These are phyloP conservation scores for Aspergillus chevalieri DNA, from an alignment of 2,329 filamentous ascomycete genomes.

Conservation along the genomic window DNA sequence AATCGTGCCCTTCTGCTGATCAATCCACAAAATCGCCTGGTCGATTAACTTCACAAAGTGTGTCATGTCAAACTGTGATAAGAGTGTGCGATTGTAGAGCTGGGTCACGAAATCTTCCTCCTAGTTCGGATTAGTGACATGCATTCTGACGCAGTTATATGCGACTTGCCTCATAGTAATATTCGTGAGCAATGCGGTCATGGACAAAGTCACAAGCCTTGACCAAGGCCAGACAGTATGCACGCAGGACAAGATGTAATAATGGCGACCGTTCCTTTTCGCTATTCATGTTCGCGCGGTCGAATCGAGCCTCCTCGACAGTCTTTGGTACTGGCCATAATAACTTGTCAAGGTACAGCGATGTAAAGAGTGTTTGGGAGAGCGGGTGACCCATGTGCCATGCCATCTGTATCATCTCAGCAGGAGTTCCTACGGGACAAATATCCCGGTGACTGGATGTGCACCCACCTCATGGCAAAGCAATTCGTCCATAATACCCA, in stretches of 20 bases:
- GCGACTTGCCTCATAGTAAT: conserved; percentile 73
- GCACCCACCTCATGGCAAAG: conserved; percentile 71
- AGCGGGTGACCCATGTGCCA: conserved; percentile 97
- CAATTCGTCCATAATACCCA: conserved; percentile 92
- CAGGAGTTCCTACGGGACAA: background rate
- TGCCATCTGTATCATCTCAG: conserved; percentile 59
- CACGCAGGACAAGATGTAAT: conserved; percentile 61
- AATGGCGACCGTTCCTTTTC: conserved; percentile 38
- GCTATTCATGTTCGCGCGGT: conserved; percentile 22
- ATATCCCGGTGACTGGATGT: background rate
- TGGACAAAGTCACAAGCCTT: conserved; percentile 79
- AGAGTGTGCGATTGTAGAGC: conserved; percentile 73
- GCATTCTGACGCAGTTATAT: background rate
- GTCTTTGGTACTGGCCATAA: conserved; percentile 62
- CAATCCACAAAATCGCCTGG: conserved; percentile 50
- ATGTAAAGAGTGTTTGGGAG: conserved; percentile 90
- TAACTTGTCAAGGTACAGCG: conserved; percentile 79
- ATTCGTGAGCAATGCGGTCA: conserved; percentile 68
- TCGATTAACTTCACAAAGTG: conserved; percentile 53
- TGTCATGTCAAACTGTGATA: conserved; percentile 56
- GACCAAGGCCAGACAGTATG: conserved; percentile 78
- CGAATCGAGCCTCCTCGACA: conserved; percentile 61
- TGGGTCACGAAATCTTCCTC: conserved; percentile 97
- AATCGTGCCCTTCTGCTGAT: conserved; percentile 27
- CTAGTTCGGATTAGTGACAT: conserved; percentile 37